A percentile compares a stretch with the other conserved stretches of the same genome.
phyloP scores from a whole-genome alignment of 2,329 filamentous ascomycete species.

The Calonectria pauciramosa region DNA sequence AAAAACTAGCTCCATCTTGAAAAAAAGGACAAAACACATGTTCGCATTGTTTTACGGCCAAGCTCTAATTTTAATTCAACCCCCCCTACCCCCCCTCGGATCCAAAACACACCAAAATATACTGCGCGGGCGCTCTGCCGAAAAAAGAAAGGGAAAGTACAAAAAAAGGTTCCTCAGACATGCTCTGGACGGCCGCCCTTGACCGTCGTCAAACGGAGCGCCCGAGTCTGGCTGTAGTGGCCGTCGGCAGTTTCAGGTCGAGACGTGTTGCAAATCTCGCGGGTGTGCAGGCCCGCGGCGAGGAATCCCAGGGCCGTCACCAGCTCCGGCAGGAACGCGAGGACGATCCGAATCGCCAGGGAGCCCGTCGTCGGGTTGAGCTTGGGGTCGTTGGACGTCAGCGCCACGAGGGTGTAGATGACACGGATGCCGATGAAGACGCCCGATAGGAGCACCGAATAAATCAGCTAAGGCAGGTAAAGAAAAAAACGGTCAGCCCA shows the following conservation, averaged over 20 bases:
- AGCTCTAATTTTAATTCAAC: neutral
- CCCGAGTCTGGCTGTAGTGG: neutral
- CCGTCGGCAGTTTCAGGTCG: conserved; percentile 5
- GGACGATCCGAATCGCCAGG: conserved; percentile 17
- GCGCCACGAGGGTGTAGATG: conserved; percentile 20
- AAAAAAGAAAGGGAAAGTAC: no score
- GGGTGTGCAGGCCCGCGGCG: conserved; percentile 9
- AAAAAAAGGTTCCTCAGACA: neutral
- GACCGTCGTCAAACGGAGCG: neutral
- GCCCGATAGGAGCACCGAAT: conserved; percentile 16
- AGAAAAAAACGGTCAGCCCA: neutral
- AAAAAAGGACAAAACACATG: neutral
- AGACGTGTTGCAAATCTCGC: conserved; percentile 3
- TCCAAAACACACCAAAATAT: neutral
- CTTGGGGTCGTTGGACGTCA: conserved; percentile 15
- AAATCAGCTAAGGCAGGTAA: conserved; percentile 1
- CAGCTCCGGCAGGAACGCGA: conserved; percentile 23
- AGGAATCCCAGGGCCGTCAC: conserved; percentile 18
- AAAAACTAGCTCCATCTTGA: neutral
- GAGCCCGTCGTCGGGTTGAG: conserved; percentile 19
- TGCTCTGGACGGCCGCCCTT: neutral
- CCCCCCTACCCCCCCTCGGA: neutral
- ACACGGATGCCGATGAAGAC: conserved; percentile 29
- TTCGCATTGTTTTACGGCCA: neutral
- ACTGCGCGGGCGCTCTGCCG: neutral